These are phyloP conservation scores for Pigoraptor vietnamica DNA, from an alignment of 78 protist species.

Conservation along the genomic window DNA sequence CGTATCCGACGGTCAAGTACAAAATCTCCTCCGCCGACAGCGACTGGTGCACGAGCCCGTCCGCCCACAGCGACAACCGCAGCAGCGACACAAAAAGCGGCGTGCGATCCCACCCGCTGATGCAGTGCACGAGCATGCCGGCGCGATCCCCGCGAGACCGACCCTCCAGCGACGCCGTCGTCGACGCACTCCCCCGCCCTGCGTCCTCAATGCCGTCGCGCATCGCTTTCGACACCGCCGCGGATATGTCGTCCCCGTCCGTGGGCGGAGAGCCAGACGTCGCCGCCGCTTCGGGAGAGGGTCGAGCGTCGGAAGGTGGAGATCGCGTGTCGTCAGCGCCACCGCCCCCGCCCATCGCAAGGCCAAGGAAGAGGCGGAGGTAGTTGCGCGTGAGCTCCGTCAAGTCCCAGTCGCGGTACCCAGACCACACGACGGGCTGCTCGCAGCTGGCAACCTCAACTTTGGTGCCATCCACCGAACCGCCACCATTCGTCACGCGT, in stretches of 20 bases:
- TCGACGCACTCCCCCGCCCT: no score
- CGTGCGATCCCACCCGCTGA: slow-evolving; percentile 86
- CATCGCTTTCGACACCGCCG: neutral
- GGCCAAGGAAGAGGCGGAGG: neutral
- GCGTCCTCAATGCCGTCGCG: neutral
- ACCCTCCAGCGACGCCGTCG: neutral
- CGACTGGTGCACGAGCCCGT: slow-evolving; percentile 56
- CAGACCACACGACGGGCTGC: neutral
- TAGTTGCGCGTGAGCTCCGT: slow-evolving; percentile 18
- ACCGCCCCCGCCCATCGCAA: neutral
- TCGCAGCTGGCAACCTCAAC: neutral
- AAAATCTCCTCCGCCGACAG: slow-evolving; percentile 54
- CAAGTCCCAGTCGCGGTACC: slow-evolving; percentile 3
- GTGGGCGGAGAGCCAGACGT: no score
- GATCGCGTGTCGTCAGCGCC: neutral
- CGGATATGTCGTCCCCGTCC: neutral
- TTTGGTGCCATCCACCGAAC: no score
- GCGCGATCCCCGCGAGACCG: neutral
- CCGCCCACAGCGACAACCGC: slow-evolving; percentile 77
- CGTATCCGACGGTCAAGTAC: slow-evolving; percentile 75
- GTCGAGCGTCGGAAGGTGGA: no score
- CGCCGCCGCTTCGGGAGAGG: neutral
- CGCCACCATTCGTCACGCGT: no score
- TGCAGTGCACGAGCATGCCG: slow-evolving; percentile 80
- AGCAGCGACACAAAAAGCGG: slow-evolving; percentile 72